phyloP scores from a whole-genome alignment of 495 filamentous ascomycete genomes.

The Aspergillus nanangensis region DNA sequence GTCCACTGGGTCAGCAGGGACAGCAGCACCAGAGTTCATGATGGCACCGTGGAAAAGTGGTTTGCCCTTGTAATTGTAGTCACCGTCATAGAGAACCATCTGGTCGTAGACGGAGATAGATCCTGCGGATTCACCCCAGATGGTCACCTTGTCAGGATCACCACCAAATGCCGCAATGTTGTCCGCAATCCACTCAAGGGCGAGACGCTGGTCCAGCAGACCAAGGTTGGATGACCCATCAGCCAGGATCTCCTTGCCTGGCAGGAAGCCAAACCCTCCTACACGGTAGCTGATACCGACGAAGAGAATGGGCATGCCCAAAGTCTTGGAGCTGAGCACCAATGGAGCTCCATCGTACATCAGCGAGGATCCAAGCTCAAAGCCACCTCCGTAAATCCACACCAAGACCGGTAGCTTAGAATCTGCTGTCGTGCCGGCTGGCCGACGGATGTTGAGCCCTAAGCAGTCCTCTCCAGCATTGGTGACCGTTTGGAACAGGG shows the following conservation, averaged over 20 bases:
- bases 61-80: constrained; percentile 65
- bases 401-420: constrained; percentile 60
- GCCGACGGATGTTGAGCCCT: constrained; percentile 60
- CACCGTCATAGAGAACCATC: constrained; percentile 62
- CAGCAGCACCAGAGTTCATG: constrained; percentile 65
- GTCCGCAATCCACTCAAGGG: constrained; percentile 49
- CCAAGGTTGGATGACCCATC: constrained; percentile 58
- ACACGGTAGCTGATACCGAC: constrained; percentile 78
- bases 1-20: constrained; percentile 62
- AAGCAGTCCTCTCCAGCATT: constrained; percentile 61
- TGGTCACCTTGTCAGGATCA: constrained; percentile 59
- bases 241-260: constrained; percentile 59
- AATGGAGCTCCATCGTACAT: constrained; percentile 57
- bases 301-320: constrained; percentile 62
- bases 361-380: constrained; percentile 55
- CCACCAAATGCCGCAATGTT: constrained; percentile 55
- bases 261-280: constrained; percentile 68
- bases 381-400: constrained; percentile 68
- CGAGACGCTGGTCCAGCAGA: constrained; percentile 49
- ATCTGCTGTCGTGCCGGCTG: constrained; percentile 46
- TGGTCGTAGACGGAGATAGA: constrained; percentile 69
- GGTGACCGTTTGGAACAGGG: constrained; percentile 48
- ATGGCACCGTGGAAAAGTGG: constrained; percentile 66
- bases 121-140: constrained; percentile 72
- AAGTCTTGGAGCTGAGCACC: constrained; percentile 44